Base-by-base conservation (phyloP, 2,329 filamentous ascomycete species). In the Chaetomiaceae sp. region DNA sequence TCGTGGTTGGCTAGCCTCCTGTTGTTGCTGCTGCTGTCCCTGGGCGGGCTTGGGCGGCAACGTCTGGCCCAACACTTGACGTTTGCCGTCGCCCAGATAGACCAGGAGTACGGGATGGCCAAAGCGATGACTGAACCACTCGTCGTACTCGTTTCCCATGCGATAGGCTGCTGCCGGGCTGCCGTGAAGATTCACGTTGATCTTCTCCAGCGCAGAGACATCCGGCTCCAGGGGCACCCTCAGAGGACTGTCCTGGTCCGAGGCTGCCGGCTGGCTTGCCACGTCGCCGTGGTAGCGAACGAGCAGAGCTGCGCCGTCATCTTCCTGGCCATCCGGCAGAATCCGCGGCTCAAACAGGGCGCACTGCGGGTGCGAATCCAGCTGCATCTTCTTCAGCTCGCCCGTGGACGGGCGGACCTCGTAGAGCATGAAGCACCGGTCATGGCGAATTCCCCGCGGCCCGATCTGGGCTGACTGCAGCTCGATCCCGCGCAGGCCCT, bases 381-480 rank as follows among this genome's bases (percentile, higher is more conserved):
- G 67, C 58, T 84, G 79, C 63, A 88, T 74, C 57, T 81, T 81
- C 50, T 69, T 64, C 22, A 77, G 58, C 29, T 62, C 57, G 15
- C 57, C 68, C 33, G 66, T 65, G 56, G 15, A 68, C 59, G 52
- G 38, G 15, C 38, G 30, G 1, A 76, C 68, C 55, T 75, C 76
- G 51, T 79, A 73, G 4, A 88, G 73, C 78, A 88, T 86, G 65
- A 86, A 88, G 27, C 72, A 71, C 9, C 85, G 76, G 66, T 89
- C 85, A 60, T 84, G 68, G 33, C 70, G 67, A 55, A 87, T 70
- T 12, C 84, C 84, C 52, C 79, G 74, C n/a, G 71, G 69, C 5
- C 75, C 76, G 38, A 87, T 63, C n/a, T 65, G 64, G 3, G 81
- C 72, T 1, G 66, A 63, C 4, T 68, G 49, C 26, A 88, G 66